phyloP scores from a whole-genome alignment of 306 rosid species.

The Ziziphus jujuba region DNA sequence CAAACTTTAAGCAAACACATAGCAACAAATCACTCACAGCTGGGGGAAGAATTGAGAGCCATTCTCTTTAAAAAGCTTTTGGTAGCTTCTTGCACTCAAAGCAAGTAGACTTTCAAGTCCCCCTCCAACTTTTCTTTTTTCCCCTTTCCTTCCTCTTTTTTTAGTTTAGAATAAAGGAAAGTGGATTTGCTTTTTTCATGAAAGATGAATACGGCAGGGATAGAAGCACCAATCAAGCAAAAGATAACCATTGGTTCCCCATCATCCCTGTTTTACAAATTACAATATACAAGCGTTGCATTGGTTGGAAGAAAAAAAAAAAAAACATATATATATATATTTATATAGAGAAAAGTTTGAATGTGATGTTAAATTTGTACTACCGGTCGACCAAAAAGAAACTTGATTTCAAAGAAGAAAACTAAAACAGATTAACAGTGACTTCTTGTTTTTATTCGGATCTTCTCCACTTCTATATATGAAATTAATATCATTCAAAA shows the following conservation, averaged over 20 bases:
- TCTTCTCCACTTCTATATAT: background rate
- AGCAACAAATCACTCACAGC: constrained; percentile 62
- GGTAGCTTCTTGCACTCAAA: constrained; percentile 99
- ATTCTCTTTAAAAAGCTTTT: constrained; percentile 50
- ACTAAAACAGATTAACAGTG: background rate
- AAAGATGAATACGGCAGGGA: constrained; percentile 46
- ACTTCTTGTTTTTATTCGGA: constrained; percentile 1
- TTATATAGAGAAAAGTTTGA: constrained; percentile 17
- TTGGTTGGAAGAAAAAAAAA: background rate
- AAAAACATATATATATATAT: background rate
- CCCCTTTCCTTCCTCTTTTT: constrained; percentile 13
- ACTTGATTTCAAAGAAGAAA: background rate
- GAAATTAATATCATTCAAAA: background rate
- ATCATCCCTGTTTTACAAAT: background rate
- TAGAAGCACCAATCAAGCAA: constrained; percentile 80
- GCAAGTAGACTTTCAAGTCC: constrained; percentile 86
- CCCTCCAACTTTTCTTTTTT: constrained; percentile 24
- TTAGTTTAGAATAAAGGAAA: constrained; percentile 60
- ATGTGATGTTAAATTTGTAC: constrained; percentile 29
- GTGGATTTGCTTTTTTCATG: constrained; percentile 46
- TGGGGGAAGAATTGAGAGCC: constrained; percentile 50
- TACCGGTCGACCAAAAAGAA: constrained; percentile 18
- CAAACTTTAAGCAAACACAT: constrained; percentile 93
- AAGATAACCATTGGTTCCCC: constrained; percentile 54
- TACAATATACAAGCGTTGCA: too few relatives aligned